Evolutionary conservation across 345 rosid species (phyloP), one percentile per base, ranked within the genome.

Genomic region (Salix caprea): DNA sequence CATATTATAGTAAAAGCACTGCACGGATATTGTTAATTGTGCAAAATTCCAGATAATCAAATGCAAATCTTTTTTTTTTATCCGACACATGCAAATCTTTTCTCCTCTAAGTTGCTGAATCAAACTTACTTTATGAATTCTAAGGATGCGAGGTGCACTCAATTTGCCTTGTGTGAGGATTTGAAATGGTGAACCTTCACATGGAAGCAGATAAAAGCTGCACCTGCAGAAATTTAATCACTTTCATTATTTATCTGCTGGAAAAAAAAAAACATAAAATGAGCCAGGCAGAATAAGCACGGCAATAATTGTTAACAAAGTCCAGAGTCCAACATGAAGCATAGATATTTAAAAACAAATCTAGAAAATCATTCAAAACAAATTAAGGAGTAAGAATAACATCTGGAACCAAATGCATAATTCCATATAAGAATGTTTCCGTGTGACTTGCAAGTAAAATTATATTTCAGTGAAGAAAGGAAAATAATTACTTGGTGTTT

Each of bases 111-210:
- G 42, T n/a, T 19, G 62, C 73, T n/a, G 42, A 74, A 72, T 42
- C 36, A 50, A 58, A 67, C 86, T 84, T 82, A 96, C 99, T 90
- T 96, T 96, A 81, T 92, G 97, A 83, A 94, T 90, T 85, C 99
- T 92, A 88, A 96, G 83, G 86, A 96, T 96, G 65, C 99, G 89
- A 64, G 99, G 99, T 64, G 99, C 99, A 85, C 97, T 96, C 60
- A 96, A 87, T 83, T 96, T 96, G 85, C 99, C 99, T 78, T 92
- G 97, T 24, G 98, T 92, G 78, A 90, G 89, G 74, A 94, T 91
- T 86, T 92, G 97, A 71, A 84, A 84, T 71, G 90, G 60, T 21
- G 97, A 90, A 64, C 97, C 99, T 88, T 94, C 98, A 80, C 89
- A 91, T 54, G 97, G 94, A 77, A 90, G 97, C 81, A 96, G 89